Conservation (phyloP, 2,329 filamentous ascomycete genomes). For the Penicillium hesseltinei region DNA sequence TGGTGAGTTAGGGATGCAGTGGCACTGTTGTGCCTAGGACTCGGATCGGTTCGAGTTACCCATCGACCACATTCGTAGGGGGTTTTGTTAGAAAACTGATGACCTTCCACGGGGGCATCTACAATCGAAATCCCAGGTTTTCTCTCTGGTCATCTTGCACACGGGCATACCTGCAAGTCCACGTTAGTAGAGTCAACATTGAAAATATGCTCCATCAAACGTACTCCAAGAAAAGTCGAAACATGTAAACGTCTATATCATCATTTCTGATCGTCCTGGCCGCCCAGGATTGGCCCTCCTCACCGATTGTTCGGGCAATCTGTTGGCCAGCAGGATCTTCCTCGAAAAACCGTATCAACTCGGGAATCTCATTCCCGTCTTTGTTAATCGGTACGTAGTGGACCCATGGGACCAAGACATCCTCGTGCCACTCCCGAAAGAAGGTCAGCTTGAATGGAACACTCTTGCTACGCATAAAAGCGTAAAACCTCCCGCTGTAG, state of each 20-base stretch:
- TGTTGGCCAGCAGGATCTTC: slow-evolving; percentile 48
- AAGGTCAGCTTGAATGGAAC: slow-evolving; percentile 54
- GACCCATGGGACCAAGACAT: slow-evolving; percentile 55
- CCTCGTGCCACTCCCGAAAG: slow-evolving; percentile 59
- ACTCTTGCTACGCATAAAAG: slow-evolving; percentile 50
- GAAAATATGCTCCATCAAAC: background rate
- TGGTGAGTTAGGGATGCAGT: background rate
- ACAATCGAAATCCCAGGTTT: background rate
- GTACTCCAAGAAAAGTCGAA: slow-evolving; percentile 55
- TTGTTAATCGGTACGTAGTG: slow-evolving; percentile 57
- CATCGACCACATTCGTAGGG: too few species aligned
- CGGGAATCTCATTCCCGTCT: slow-evolving; percentile 52
- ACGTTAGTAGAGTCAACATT: background rate
- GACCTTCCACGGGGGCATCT: background rate
- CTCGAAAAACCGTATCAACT: slow-evolving; percentile 50
- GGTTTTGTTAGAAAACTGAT: background rate
- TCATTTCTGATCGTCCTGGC: slow-evolving; percentile 54
- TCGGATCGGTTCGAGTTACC: background rate
- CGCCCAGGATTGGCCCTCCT: slow-evolving; percentile 56
- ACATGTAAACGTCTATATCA: slow-evolving; percentile 58
- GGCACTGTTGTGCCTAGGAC: background rate
- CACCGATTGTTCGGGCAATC: slow-evolving; percentile 53
- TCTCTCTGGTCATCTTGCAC: slow-evolving; percentile 12
- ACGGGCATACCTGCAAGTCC: slow-evolving; percentile 10
- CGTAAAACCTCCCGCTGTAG: slow-evolving; percentile 55